Base-by-base conservation (phyloP, 208 protist genomes). In the Trypanosoma scelopori region DNA sequence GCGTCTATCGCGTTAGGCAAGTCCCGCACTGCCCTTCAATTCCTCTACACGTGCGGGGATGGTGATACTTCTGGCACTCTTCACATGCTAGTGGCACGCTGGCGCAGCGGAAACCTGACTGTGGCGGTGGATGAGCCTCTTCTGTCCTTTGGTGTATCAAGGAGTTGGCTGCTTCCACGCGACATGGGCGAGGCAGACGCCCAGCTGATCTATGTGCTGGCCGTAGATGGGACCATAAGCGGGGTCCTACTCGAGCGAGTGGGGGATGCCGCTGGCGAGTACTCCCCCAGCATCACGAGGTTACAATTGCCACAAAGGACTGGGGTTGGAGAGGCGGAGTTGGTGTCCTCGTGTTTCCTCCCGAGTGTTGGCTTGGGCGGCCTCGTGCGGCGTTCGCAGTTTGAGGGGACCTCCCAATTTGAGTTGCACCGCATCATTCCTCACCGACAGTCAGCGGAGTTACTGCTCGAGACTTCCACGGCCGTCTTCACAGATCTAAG, bases 391-490 rank as follows among this genome's bases (percentile, higher is more conserved):
- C 35, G 41, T 52, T 67, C 60, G 39, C 51, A 22, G 12, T 13
- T 39, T 28, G 53, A 63, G 23, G 59, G 60, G 18, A 30, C 20
- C 5, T 65, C 50, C 13, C 32, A 57, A 22, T 61, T 66, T 50
- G 51, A 56, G 48, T 45, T 66, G 15, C 49, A 67, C n/a, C 68
- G 60, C 39, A 37, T 74, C 32, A 68, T 72, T 52, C 27, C 58
- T 20, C 46, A 50, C 43, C 28, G 23, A n/a, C 37, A 52, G 16
- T 50, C 30, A 11, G 55, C 37, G 47, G 55, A 69, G 43, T 62
- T 75, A 55, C 48, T 88, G 35, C 65, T 84, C 39, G 82, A 84
- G 62, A 64, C 71, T 48, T 60, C 45, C 23, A 79, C 69, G 5
- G 11, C 46, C 11, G 12, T 43, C 5, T 57, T 80, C 6, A 53